A percentile compares a stretch with the other conserved stretches of the same genome.
phyloP scores from a whole-genome alignment of 2,329 filamentous ascomycete species.

The Xylaria sp. region DNA sequence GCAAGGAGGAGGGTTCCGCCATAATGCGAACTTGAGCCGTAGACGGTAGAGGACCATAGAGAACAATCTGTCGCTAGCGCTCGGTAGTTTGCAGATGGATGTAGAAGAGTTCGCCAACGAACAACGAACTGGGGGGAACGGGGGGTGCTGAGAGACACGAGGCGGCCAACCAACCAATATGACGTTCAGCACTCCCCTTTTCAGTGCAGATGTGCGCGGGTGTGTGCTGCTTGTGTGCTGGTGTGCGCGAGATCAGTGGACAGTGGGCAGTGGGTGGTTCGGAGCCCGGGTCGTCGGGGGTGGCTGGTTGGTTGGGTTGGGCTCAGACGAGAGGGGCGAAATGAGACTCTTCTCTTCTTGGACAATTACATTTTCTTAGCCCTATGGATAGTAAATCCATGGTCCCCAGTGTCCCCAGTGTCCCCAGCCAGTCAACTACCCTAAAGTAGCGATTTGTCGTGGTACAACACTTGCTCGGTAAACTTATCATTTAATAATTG shows the following conservation, averaged over 20 bases:
- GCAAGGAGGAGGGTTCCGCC: conserved; percentile 60
- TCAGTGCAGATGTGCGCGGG: conserved; percentile 32
- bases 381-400: conserved; percentile 30
- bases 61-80: conserved; percentile 29
- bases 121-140: conserved; percentile 13
- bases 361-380: conserved; percentile 23
- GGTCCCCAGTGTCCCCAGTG: too few species aligned
- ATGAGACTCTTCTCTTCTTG: conserved; percentile 26
- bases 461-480: background rate
- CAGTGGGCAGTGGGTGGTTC: conserved; percentile 16
- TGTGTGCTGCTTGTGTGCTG: conserved; percentile 12
- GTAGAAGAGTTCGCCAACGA: conserved; percentile 6
- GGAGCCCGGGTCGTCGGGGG: conserved; percentile 16
- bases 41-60: conserved; percentile 41
- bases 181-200: conserved; percentile 38
- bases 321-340: conserved; percentile 33
- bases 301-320: conserved; percentile 37
- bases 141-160: conserved; percentile 15
- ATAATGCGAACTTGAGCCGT: conserved; percentile 51
- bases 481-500: background rate
- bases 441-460: conserved; percentile 5
- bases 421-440: conserved; percentile 10
- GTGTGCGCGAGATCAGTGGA: conserved; percentile 24
- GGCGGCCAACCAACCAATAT: conserved; percentile 37
- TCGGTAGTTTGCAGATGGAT: conserved; percentile 34